Evolutionary conservation across 1,139 yeast genomes (phyloP).

Genomic region (Pichia sp.): DNA sequence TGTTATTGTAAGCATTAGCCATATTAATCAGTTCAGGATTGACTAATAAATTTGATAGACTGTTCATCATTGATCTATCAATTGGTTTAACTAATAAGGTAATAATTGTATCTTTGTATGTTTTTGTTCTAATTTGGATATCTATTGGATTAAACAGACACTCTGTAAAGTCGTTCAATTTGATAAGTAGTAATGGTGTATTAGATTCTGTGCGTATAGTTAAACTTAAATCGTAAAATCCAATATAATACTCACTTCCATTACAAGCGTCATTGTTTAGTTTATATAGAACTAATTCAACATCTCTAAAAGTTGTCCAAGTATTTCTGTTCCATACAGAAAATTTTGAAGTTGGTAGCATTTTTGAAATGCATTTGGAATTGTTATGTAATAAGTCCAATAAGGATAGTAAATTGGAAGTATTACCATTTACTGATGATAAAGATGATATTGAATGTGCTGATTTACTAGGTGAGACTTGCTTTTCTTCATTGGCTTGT

Average conservation of each 20-base stretch:
- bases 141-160: constrained; percentile 21
- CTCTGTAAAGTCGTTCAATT: constrained; percentile 10
- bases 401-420: neutral
- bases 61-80: constrained; percentile 2
- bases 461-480: constrained; percentile 5
- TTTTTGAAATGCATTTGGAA: constrained; percentile 8
- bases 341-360: constrained; percentile 20
- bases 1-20: neutral
- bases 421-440: neutral
- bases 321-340: constrained; percentile 21
- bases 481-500: neutral
- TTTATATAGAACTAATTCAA: neutral
- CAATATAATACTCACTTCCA: constrained; percentile 1
- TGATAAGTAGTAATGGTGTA: constrained; percentile 8
- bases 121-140: constrained; percentile 22
- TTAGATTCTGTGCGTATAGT: neutral
- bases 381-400: neutral
- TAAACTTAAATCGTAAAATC: constrained; percentile 6
- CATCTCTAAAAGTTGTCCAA: constrained; percentile 21
- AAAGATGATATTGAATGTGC: constrained; percentile 4
- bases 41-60: constrained; percentile 12
- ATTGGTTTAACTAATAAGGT: constrained; percentile 16
- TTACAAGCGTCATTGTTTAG: neutral
- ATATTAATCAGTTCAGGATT: constrained; percentile 6
- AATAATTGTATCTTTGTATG: constrained; percentile 19